These are phyloP conservation scores for Naganishia vaughanmartiniae DNA, from an alignment of 768 basidiomycete species.

Conservation along the genomic window DNA sequence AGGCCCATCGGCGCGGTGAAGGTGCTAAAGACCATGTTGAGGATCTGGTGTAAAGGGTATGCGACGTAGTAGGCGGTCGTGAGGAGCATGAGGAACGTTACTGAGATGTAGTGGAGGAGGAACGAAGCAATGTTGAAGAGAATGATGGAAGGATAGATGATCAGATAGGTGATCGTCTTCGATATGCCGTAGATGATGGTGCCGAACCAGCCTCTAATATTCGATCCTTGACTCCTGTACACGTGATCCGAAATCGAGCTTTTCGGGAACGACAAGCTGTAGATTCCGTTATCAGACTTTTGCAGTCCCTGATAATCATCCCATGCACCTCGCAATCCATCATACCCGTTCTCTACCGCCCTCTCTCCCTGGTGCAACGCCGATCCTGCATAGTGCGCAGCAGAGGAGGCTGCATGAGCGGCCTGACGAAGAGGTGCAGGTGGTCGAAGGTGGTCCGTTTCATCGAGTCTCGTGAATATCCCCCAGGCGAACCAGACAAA, in stretches of 20 bases:
- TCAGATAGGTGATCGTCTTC: conserved; percentile 1
- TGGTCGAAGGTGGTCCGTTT: conserved; percentile 16
- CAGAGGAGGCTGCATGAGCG: conserved; percentile 1
- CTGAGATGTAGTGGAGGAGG: conserved; percentile 17
- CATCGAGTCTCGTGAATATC: conserved; percentile 14
- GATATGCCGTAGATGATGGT: not conserved
- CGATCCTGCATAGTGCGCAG: not conserved
- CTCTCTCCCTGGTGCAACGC: conserved; percentile 12
- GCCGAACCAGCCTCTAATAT: not conserved
- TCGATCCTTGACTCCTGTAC: not conserved
- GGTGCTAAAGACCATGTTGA: not conserved
- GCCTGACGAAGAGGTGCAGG: not conserved
- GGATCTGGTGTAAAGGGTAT: conserved; percentile 12
- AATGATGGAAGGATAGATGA: conserved; percentile 14
- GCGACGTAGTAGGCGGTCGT: conserved; percentile 20
- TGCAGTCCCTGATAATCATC: conserved; percentile 12
- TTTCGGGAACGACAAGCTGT: conserved; percentile 17
- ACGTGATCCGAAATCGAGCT: not conserved
- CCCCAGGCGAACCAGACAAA: conserved; percentile 18
- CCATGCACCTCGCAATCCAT: conserved; percentile 10
- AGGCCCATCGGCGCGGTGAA: conserved; percentile 1
- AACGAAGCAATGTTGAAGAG: conserved; percentile 12
- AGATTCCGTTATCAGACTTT: conserved; percentile 5
- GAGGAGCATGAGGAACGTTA: conserved; percentile 22
- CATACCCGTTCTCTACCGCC: conserved; percentile 11